A percentile compares a stretch with the other conserved stretches of the same genome.
These are phyloP conservation scores for Yarrowia porcina DNA, from an alignment of 805 yeast species.

Conservation along the genomic window DNA sequence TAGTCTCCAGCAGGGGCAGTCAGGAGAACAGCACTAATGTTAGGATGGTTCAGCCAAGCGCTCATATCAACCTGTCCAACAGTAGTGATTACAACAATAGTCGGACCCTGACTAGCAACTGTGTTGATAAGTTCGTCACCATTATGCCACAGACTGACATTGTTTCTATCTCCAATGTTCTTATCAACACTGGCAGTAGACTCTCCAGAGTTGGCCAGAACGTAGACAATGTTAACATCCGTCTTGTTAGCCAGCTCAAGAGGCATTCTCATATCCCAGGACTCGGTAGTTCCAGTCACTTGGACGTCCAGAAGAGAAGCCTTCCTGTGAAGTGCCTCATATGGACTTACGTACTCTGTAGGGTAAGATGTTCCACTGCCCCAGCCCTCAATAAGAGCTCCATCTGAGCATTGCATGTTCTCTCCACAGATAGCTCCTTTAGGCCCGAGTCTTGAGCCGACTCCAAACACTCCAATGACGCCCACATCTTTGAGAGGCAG, in stretches of 20 bases:
- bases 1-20: constrained; percentile 57
- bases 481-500: constrained; percentile 49
- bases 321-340: constrained; percentile 53
- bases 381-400: constrained; percentile 59
- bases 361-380: constrained; percentile 60
- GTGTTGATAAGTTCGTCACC: constrained; percentile 52
- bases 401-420: constrained; percentile 52
- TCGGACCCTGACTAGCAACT: constrained; percentile 50
- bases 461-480: constrained; percentile 35
- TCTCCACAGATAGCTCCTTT: constrained; percentile 52
- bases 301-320: background rate
- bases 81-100: constrained; percentile 55
- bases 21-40: constrained; percentile 55
- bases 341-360: constrained; percentile 55
- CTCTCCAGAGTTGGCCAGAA: constrained; percentile 55
- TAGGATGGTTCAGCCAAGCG: constrained; percentile 51
- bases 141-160: constrained; percentile 53
- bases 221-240: constrained; percentile 55
- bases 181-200: constrained; percentile 58
- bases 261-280: background rate
- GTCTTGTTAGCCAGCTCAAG: constrained; percentile 29
- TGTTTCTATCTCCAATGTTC: constrained; percentile 58
- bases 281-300: background rate
- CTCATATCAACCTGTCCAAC: constrained; percentile 62
- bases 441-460: constrained; percentile 51